phyloP scores from a whole-genome alignment of 2,329 filamentous ascomycete genomes.

The Venturia pyrina region DNA sequence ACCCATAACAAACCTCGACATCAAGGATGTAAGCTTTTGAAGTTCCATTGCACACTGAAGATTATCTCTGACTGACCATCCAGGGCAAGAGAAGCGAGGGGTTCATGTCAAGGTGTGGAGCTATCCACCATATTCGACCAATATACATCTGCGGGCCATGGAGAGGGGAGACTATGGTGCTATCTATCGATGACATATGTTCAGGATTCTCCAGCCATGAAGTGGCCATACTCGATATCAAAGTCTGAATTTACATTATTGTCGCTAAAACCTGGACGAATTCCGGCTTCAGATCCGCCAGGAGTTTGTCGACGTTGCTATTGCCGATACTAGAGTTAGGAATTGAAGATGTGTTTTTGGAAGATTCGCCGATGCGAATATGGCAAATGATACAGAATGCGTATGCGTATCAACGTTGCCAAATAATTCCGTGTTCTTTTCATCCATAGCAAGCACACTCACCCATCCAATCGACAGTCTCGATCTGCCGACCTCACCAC shows the following conservation, averaged over 20 bases:
- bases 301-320: neutral
- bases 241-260: neutral
- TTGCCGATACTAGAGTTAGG: too few species aligned
- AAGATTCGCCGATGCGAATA: too few species aligned
- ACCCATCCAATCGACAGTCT: too few species aligned
- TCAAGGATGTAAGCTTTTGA: slow-evolving; percentile 10
- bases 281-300: neutral
- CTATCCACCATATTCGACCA: slow-evolving; percentile 9
- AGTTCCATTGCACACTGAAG: neutral
- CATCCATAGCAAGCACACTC: too few species aligned
- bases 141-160: neutral
- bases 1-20: slow-evolving; percentile 5
- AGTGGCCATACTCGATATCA: neutral
- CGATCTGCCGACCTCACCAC: too few species aligned
- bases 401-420: too few species aligned
- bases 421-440: too few species aligned
- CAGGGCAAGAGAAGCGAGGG: slow-evolving; percentile 11
- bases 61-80: too few species aligned
- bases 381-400: too few species aligned
- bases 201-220: neutral
- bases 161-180: slow-evolving; percentile 10
- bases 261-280: neutral
- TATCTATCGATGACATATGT: slow-evolving; percentile 8
- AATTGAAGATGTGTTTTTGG: too few species aligned
- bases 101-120: slow-evolving; percentile 12